A percentile compares a stretch with the other conserved stretches of the same genome.
Conservation (phyloP, 768 basidiomycete genomes). For the Mycena polygramma region DNA sequence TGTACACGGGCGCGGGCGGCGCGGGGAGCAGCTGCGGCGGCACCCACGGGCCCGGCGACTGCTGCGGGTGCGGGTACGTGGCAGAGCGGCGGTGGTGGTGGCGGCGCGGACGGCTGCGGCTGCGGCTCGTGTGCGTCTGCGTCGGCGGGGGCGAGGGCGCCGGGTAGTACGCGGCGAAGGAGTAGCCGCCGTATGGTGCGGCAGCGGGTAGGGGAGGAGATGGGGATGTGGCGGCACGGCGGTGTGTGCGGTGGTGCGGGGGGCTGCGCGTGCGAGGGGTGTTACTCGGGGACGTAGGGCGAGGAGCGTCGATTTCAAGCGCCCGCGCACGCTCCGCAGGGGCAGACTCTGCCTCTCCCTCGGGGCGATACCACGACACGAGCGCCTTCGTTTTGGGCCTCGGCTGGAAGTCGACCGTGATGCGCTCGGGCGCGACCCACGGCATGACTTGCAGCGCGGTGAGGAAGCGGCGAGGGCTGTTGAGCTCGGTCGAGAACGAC, state of each 20-base stretch:
- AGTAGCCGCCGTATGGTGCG: not conserved
- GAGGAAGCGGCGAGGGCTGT: constrained; percentile 32
- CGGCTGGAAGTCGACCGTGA: constrained; percentile 35
- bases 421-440: constrained; percentile 37
- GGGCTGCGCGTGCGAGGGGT: not conserved
- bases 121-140: not conserved
- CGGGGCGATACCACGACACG: constrained; percentile 33
- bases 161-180: constrained; percentile 6
- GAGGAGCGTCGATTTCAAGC: not conserved
- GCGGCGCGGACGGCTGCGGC: not conserved
- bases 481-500: constrained; percentile 37
- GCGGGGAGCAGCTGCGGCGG: constrained; percentile 24
- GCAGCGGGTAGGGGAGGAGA: not conserved
- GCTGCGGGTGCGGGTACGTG: constrained; percentile 12
- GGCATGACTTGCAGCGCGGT: constrained; percentile 34
- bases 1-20: constrained; percentile 31
- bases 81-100: constrained; percentile 34
- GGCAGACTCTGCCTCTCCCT: not conserved
- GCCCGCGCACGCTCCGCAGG: not conserved
- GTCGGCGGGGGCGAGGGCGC: not conserved
- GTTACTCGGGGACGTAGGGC: not conserved
- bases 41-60: constrained; percentile 9
- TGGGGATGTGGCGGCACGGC: constrained; percentile 8
- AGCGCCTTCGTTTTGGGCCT: not conserved
- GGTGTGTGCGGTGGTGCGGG: constrained; percentile 13